Percentiles rank a stretch among this genome's conserved stretches.
Evolutionary conservation across 805 yeast species (phyloP).

Genomic region (Metschnikowia shivogae): DNA sequence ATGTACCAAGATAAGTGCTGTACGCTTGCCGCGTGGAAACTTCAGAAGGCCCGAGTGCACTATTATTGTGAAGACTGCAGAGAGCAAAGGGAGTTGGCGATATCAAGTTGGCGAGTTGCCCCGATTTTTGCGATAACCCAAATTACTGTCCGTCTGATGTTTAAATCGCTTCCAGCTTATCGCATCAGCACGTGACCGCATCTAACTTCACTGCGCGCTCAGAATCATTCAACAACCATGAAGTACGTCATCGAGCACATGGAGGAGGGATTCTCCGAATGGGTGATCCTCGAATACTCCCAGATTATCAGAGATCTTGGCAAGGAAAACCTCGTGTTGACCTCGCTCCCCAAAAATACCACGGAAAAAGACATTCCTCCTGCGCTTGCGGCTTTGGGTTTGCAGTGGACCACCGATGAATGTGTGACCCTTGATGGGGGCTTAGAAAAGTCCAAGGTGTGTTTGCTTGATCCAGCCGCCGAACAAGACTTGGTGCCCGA

Average conservation of each 20-base stretch:
- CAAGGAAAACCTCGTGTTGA: constrained; percentile 61
- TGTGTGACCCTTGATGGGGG: constrained; percentile 50
- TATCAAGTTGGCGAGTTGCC: no score
- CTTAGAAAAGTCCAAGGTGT: constrained; percentile 49
- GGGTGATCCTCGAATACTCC: constrained; percentile 87
- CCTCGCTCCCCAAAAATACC: constrained; percentile 69
- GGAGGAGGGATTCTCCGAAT: constrained; percentile 95
- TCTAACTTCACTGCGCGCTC: constrained; percentile 3
- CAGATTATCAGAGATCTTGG: constrained; percentile 85
- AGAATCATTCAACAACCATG: constrained; percentile 38
- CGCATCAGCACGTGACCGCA: constrained; percentile 3
- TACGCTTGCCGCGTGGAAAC: not conserved
- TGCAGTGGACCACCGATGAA: constrained; percentile 81
- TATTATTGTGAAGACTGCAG: no score
- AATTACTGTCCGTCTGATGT: no score
- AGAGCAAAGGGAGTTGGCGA: no score
- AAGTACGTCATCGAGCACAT: constrained; percentile 94
- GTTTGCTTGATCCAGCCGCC: constrained; percentile 89
- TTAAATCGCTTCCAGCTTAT: not conserved
- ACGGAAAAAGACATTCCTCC: constrained; percentile 61
- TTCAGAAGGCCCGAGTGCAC: not conserved
- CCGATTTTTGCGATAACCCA: no score
- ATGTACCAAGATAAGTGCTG: not conserved
- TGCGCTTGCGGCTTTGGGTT: constrained; percentile 53
- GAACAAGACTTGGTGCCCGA: constrained; percentile 64